These are phyloP conservation scores for Rhynchospora breviuscula DNA, from an alignment of 176 grass and related monocot species.

Conservation along the genomic window DNA sequence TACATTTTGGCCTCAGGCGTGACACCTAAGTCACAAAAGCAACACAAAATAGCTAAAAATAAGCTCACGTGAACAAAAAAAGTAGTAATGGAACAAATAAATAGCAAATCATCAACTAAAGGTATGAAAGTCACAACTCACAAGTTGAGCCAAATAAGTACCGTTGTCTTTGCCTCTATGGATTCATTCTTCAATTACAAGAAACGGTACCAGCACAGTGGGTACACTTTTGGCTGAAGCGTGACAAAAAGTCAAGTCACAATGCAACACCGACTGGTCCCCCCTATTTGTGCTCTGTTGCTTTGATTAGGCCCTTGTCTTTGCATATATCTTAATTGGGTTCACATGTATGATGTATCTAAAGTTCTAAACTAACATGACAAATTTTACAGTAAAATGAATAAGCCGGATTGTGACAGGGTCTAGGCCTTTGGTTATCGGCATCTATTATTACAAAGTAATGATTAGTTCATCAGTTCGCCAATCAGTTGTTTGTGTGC, in stretches of 20 bases:
- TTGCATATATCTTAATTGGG: background rate
- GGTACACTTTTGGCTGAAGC: slow-evolving; percentile 16
- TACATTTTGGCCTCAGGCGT: background rate
- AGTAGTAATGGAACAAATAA: background rate
- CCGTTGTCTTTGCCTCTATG: slow-evolving; percentile 17
- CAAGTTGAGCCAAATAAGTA: background rate
- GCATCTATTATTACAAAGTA: background rate
- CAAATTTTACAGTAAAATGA: background rate
- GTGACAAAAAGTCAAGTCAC: background rate
- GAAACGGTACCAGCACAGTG: background rate
- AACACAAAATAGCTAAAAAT: background rate
- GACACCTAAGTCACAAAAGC: background rate
- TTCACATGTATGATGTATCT: slow-evolving; percentile 24
- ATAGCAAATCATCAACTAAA: background rate
- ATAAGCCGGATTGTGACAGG: background rate
- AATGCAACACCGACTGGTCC: background rate
- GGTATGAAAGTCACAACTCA: background rate
- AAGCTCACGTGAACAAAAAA: background rate
- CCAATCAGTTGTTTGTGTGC: background rate
- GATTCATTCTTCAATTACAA: slow-evolving; percentile 12
- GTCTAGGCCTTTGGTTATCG: background rate
- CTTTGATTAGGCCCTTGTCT: background rate
- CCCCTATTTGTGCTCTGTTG: background rate
- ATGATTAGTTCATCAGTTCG: background rate
- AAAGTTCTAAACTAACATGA: background rate